Base-by-base conservation (phyloP, 768 basidiomycete species). In the Ephemerocybe angulata region DNA sequence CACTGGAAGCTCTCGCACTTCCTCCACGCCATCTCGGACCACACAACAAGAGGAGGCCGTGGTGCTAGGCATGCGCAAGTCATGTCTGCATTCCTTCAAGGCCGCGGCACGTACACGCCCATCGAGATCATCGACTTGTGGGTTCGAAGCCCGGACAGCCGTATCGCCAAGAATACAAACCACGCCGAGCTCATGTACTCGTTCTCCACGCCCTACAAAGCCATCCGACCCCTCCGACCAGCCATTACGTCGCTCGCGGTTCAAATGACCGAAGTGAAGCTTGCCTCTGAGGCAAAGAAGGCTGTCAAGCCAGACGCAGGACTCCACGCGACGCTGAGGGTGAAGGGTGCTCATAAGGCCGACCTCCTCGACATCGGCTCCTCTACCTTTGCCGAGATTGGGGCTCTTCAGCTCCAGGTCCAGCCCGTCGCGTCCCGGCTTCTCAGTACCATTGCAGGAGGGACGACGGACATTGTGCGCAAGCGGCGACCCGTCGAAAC, bases 201-300 rank as follows among this genome's bases (percentile, higher is more conserved):
- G 6, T 29, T 54, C 5, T 24, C 30, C 3, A 31, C 35, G 7
- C 46, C 42, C 25, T 56, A 55, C 50, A 44, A 13, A 11, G 49
- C 54, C 8, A 59, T 67, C 4, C 52, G 52, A 21, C 29, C 52
- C 29, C 57, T 58, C n/a, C 59, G 51, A 3, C 52, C 63, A 38
- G 58, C 58, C 13, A 12, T 67, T 3, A 61, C 60, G 10, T 56
- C 65, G 4, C 62, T 61, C 35, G 66, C 63, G 10, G 57, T 52
- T 12, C 63, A 67, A 49, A 51, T 62, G 15, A 47, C 58, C 21
- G 42, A 51, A 38, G 17, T 47, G 43, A 46, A 55, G 48, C 59
- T 65, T 4, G 22, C 55, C 22, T 25, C 42, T 10, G 57, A 59
- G 27, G 56, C 58, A 5, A 43, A 37, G 22, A 43, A 30, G 19